Evolutionary conservation across 345 rosid species (phyloP), one percentile per base, ranked within the genome.

Genomic region (Rhizophora mangle): DNA sequence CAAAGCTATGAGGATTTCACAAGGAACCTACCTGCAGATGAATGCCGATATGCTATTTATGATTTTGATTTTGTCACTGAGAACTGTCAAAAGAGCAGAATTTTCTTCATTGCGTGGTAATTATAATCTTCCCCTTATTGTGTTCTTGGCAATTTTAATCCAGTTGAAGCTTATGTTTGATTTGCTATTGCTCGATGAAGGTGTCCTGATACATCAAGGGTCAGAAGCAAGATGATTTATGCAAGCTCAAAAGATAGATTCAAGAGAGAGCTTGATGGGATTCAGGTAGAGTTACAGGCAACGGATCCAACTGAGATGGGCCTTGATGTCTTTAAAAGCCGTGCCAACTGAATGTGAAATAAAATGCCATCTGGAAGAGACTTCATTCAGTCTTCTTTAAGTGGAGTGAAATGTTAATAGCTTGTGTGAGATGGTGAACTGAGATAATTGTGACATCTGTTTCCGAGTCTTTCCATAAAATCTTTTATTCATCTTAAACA

Each of bases 221-320:
- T 72, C 65, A 72, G 76, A 72, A 72, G 76, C 71, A 72, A 72
- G 76, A 72, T 72, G 76, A 72, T 72, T 20, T 70, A 70, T 16
- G 74, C 74, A 5, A 70, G 74, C 32, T 61, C 72, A 32, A 68
- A 68, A 21, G 72, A 68, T 46, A 68, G 64, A 47, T 68, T 68
- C 62, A 68, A 68, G 72, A 59, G 72, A 68, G 64, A 65, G 52
- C 76, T 72, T 46, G 76, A 72, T 47, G 76, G 76, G 27, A 72
- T 72, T 72, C 76, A 72, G 69, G 60, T 72, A 15, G 76, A 72
- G 55, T 65, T 72, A 64, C 71, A 72, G 70, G 76, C 76, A 32
- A 72, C 76, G 11, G 76, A 72, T 66, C 76, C 76, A 18, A 72
- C 76, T 11, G 76, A 72, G 60, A 72, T 72, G 76, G 76, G 76